Base-by-base conservation (phyloP, 1,284 basidiomycete species). In the Heterobasidion irregulare region DNA sequence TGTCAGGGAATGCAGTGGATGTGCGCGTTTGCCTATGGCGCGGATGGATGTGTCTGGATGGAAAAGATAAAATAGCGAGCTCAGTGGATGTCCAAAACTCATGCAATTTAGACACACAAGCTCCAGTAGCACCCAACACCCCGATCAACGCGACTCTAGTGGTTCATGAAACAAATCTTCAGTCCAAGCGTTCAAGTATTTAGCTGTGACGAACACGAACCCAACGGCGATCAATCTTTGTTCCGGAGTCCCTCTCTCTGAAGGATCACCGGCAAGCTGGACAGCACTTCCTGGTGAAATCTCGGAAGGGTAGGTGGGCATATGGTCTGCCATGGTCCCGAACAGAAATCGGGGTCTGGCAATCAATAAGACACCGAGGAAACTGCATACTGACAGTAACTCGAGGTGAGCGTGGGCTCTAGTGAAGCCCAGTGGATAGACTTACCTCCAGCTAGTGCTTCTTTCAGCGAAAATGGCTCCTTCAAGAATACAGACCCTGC, bases 11-110 rank as follows among this genome's bases (percentile, higher is more conserved):
- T 93, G 89, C 54, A 92, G 69, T 0, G 88, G 75, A 61, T 89
- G 85, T 4, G 88, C 88, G 0, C 83, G 77, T 58, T 78, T 83
- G 2, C 89, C 89, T 34, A 92, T 86, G 7, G 80, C 81, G 4
- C 87, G 78, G 41, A 92, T 80, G 0, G 80, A 72, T 0, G 79
- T 82, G 64, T 84, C 87, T 88, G 51, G 8, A 35, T 32, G 6
- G 44, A 48, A 8, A 52, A 35, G 32, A 34, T 43, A 53, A 56
- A 4, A 26, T 46, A 34, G 26, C 18, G 26, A 26, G 32, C n/a
- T 13, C 15, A 50, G 35, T 9, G 41, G 26, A 8, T 36, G n/a
- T 51, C 15, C 13, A 16, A 33, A 15, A 15, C 34, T 15, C 32
- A 16, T 13, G 13, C 2, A 16, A 16, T 50, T 69, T 26, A 26